phyloP scores from a whole-genome alignment of 495 filamentous ascomycete genomes.

The Daldinia grandis region DNA sequence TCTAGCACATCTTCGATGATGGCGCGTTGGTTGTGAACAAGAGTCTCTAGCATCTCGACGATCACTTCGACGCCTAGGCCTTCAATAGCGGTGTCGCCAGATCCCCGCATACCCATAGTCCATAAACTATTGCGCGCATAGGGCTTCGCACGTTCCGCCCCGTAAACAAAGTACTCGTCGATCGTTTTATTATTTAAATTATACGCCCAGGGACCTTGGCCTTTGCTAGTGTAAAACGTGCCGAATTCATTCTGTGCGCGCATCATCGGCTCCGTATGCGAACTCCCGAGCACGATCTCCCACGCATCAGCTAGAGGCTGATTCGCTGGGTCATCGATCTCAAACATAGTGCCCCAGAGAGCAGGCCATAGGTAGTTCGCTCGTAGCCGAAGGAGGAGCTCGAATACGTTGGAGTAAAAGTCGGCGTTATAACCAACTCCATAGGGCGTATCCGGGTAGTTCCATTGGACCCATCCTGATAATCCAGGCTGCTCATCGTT shows the following conservation, averaged over 20 bases:
- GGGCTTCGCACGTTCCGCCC: slow-evolving; percentile 68
- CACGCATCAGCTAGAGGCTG: slow-evolving; percentile 75
- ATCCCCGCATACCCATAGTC: slow-evolving; percentile 79
- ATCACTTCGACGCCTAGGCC: slow-evolving; percentile 65
- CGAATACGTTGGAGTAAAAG: slow-evolving; percentile 75
- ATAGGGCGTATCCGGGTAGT: slow-evolving; percentile 56
- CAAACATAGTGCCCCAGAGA: slow-evolving; percentile 74
- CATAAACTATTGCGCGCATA: slow-evolving; percentile 69
- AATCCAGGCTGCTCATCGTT: slow-evolving; percentile 80
- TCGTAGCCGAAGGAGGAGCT: slow-evolving; percentile 71
- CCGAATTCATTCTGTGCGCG: slow-evolving; percentile 75
- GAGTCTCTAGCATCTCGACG: slow-evolving; percentile 61
- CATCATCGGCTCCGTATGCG: slow-evolving; percentile 79
- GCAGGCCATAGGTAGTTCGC: slow-evolving; percentile 83
- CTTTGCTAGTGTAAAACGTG: slow-evolving; percentile 56
- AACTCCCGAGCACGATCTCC: slow-evolving; percentile 75
- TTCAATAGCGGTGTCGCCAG: slow-evolving; percentile 68
- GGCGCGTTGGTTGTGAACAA: slow-evolving; percentile 66
- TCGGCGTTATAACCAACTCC: slow-evolving; percentile 67
- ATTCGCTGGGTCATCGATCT: slow-evolving; percentile 72
- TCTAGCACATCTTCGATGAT: slow-evolving; percentile 65
- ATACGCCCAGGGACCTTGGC: slow-evolving; percentile 69
- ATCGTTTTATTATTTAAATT: slow-evolving; percentile 71
- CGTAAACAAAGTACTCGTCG: slow-evolving; percentile 71
- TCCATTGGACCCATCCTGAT: slow-evolving; percentile 70